phyloP scores from a whole-genome alignment of 2,329 filamentous ascomycete species.

The Sporothrix curviconia region DNA sequence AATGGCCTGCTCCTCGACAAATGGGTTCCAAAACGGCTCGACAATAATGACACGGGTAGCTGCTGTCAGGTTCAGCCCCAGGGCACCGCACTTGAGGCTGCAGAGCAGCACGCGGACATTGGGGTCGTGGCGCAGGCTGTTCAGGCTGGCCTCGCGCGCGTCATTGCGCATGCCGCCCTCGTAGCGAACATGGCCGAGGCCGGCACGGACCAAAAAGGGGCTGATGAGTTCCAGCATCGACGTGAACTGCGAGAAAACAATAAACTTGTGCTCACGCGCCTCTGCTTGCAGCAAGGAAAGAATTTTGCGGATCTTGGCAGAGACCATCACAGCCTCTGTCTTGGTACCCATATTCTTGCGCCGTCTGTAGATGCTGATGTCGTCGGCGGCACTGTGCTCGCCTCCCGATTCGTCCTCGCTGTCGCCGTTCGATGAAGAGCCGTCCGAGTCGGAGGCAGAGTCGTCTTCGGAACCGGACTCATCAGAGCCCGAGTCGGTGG shows the following conservation, averaged over 20 bases:
- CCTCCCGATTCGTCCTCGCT: not conserved
- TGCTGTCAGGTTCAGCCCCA: slow-evolving; percentile 90
- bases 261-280: slow-evolving; percentile 81
- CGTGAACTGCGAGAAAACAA: slow-evolving; percentile 97
- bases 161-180: slow-evolving; percentile 95
- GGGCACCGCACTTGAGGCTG: slow-evolving; percentile 84
- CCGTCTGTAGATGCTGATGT: too few species aligned
- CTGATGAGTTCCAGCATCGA: slow-evolving; percentile 96
- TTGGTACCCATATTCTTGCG: not conserved
- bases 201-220: slow-evolving; percentile 71
- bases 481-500: slow-evolving; percentile 16
- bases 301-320: slow-evolving; percentile 86
- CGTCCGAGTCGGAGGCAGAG: not conserved
- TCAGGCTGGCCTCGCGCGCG: slow-evolving; percentile 76
- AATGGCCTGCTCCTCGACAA: slow-evolving; percentile 97
- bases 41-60: slow-evolving; percentile 90
- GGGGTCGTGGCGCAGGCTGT: slow-evolving; percentile 66
- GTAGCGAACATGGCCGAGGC: slow-evolving; percentile 79
- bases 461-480: not conserved
- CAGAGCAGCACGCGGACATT: slow-evolving; percentile 79
- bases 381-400: slow-evolving; percentile 5
- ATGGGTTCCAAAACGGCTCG: slow-evolving; percentile 98
- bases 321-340: slow-evolving; percentile 48
- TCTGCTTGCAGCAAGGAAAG: slow-evolving; percentile 75
- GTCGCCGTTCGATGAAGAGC: not conserved